These are phyloP conservation scores for Syzygium grande DNA, from an alignment of 345 rosid genomes.

Conservation along the genomic window DNA sequence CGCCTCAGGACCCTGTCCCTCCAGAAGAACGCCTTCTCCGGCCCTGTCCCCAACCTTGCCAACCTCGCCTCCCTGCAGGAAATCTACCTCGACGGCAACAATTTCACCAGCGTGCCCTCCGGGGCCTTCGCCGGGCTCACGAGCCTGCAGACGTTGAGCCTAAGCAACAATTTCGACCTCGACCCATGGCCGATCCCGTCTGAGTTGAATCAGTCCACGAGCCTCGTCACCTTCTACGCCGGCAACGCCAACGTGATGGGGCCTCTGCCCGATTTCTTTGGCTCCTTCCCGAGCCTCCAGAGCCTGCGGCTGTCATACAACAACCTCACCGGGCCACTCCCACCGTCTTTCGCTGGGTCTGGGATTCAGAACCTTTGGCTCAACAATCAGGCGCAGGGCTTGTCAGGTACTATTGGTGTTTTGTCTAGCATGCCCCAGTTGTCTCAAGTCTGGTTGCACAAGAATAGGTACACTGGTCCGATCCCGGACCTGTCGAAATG, in stretches of 20 bases:
- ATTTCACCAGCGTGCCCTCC: conserved; percentile 36
- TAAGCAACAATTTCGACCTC: conserved; percentile 26
- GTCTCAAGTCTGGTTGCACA: conserved; percentile 59
- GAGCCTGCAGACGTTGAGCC: conserved; percentile 29
- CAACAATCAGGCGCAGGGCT: conserved; percentile 54
- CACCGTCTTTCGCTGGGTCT: conserved; percentile 41
- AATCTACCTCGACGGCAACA: conserved; percentile 36
- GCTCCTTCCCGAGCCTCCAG: conserved; percentile 34
- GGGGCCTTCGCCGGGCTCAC: conserved; percentile 56
- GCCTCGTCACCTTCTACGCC: conserved; percentile 27
- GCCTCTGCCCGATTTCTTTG: conserved; percentile 52
- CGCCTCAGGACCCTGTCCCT: conserved; percentile 32
- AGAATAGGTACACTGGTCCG: conserved; percentile 61
- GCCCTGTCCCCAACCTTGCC: conserved; percentile 57
- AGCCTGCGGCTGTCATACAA: conserved; percentile 56
- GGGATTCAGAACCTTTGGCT: conserved; percentile 48
- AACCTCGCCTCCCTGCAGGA: conserved; percentile 30
- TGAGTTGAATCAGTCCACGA: conserved; percentile 29
- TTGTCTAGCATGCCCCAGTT: conserved; percentile 47
- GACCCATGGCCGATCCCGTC: conserved; percentile 51
- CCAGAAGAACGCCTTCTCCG: conserved; percentile 44
- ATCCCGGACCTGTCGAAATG: conserved; percentile 72
- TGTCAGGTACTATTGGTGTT: conserved; percentile 52
- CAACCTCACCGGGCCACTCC: conserved; percentile 58
- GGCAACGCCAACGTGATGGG: conserved; percentile 35